Percentiles rank a stretch among this genome's conserved stretches.
These are phyloP conservation scores for Pachyrhizus erosus DNA, from an alignment of 306 rosid genomes.

Conservation along the genomic window DNA sequence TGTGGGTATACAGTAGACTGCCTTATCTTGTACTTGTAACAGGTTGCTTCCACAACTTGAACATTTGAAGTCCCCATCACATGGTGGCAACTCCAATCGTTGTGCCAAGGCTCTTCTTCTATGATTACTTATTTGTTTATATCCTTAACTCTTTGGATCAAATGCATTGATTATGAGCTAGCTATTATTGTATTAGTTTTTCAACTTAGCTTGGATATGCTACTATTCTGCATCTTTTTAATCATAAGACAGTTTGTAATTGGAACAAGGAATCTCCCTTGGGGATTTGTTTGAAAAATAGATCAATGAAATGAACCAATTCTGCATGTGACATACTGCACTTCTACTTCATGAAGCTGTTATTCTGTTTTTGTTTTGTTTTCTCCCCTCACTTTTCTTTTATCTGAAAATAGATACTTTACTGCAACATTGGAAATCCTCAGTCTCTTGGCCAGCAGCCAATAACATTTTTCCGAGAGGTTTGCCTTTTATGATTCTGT, in stretches of 20 bases:
- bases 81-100: background rate
- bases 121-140: background rate
- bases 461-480: slow-evolving; percentile 91
- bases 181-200: background rate
- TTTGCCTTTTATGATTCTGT: slow-evolving; percentile 50
- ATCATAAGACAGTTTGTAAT: background rate
- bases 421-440: slow-evolving; percentile 97
- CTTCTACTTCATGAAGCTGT: background rate
- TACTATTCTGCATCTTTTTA: slow-evolving; percentile 6
- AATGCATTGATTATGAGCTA: slow-evolving; percentile 1
- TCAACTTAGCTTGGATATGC: background rate
- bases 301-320: slow-evolving; percentile 19
- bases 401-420: slow-evolving; percentile 65
- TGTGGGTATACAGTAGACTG: background rate
- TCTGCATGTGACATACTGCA: background rate
- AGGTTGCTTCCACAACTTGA: background rate
- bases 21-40: background rate
- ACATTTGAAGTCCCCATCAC: background rate
- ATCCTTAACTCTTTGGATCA: background rate
- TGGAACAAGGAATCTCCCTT: background rate
- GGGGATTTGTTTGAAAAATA: background rate
- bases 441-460: slow-evolving; percentile 95
- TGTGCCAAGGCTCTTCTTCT: background rate
- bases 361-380: background rate
- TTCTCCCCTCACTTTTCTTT: slow-evolving; percentile 33